Percentiles rank a stretch among this genome's conserved stretches.
phyloP scores from a whole-genome alignment of 2,329 filamentous ascomycete genomes.

The Scedosporium minutisporum region DNA sequence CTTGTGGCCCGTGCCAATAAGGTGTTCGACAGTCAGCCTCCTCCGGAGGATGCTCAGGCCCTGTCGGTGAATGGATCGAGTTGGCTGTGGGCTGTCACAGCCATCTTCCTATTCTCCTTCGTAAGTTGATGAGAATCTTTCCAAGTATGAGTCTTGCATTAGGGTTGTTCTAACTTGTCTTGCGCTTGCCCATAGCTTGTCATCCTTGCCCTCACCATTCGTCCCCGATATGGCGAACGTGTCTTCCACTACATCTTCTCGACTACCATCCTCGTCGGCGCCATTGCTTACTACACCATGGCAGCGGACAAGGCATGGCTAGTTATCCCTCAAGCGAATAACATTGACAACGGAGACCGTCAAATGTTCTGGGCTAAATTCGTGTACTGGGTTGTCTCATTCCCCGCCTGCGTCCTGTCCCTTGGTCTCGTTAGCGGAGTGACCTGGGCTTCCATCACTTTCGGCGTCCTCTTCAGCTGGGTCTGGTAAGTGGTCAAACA shows the following conservation, averaged over 20 bases:
- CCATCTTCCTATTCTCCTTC: slow-evolving; percentile 36
- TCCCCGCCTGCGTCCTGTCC: slow-evolving; percentile 33
- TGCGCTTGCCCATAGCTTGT: not conserved
- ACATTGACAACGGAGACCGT: slow-evolving; percentile 22
- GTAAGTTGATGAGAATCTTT: slow-evolving; percentile 18
- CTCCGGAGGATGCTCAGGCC: slow-evolving; percentile 23
- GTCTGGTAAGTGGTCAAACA: slow-evolving; percentile 26
- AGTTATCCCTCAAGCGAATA: slow-evolving; percentile 24
- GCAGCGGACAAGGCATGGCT: slow-evolving; percentile 41
- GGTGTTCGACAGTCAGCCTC: slow-evolving; percentile 37
- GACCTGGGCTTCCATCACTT: slow-evolving; percentile 46
- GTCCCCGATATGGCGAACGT: slow-evolving; percentile 34
- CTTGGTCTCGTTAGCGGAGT: slow-evolving; percentile 41
- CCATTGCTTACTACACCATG: slow-evolving; percentile 41
- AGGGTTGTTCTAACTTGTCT: slow-evolving; percentile 26
- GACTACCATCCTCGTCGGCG: slow-evolving; percentile 37
- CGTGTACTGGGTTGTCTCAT: slow-evolving; percentile 43
- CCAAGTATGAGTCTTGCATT: slow-evolving; percentile 9
- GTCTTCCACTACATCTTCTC: slow-evolving; percentile 49
- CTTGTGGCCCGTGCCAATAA: slow-evolving; percentile 29
- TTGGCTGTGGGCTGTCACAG: slow-evolving; percentile 47
- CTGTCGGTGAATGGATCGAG: slow-evolving; percentile 38
- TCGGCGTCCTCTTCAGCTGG: slow-evolving; percentile 39
- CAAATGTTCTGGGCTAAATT: slow-evolving; percentile 49
- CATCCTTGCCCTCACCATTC: slow-evolving; percentile 24